Base-by-base conservation (phyloP, 768 basidiomycete genomes). In the Boletellus emodensis region DNA sequence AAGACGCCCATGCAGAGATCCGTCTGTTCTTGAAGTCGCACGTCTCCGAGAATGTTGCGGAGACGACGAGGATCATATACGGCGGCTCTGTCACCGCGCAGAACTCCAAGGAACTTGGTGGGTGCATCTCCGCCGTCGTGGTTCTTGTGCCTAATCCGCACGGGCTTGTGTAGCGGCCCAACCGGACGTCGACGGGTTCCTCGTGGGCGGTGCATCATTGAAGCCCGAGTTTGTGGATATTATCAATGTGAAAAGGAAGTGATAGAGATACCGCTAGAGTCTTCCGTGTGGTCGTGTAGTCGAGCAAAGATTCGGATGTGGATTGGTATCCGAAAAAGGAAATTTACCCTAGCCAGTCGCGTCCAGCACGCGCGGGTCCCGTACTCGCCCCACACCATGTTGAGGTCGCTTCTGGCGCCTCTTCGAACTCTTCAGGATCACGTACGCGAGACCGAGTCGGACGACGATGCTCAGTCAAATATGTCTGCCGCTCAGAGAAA, bases 221-320 rank as follows among this genome's bases (percentile, higher is more conserved):
- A 99, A 98, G 75, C 94, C 94, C 36, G 94, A 97, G 71, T 96
- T 98, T 61, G 83, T 88, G 41, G 76, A 94, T 53, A 95, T 96
- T 65, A 83, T 94, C 78, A 94, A 94, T 61, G 76, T 78, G 34
- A 84, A 69, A 58, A 44, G 15, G 42, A 72, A 62, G 57, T 30
- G 48, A 45, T 11, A 35, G 37, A 37, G 13, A n/a, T 2, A 46
- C 32, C 17, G 6, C 17, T 47, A 51, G 41, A 44, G 26, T 3
- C 17, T 6, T n/a, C 30, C 12, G 24, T 24, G 24, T 24, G 24
- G n/a, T n/a, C n/a, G n/a, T n/a, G n/a, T n/a, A n/a, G n/a, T n/a
- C n/a, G n/a, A n/a, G n/a, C n/a, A n/a, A n/a, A n/a, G n/a, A n/a
- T n/a, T 24, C 24, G 24, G 6, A 24, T 24, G 24, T 24, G 24